Conservation (phyloP, 306 rosid species). For the Lupinus albus region DNA sequence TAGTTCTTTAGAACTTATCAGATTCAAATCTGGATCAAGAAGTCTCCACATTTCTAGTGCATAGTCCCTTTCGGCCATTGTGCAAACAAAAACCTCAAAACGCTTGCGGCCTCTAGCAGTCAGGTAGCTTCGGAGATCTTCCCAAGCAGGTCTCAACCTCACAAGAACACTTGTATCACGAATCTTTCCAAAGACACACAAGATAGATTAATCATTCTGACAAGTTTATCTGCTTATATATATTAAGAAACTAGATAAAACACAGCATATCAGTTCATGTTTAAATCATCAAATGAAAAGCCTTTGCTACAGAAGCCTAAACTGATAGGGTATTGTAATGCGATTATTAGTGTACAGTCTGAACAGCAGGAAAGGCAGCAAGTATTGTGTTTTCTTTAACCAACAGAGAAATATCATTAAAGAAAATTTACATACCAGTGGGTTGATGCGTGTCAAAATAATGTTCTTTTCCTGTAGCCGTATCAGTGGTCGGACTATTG, state of each 20-base stretch:
- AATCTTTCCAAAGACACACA: conserved; percentile 53
- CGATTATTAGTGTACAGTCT: not conserved
- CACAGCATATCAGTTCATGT: not conserved
- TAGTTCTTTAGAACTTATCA: conserved; percentile 82
- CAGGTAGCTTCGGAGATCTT: conserved; percentile 95
- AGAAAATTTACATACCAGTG: conserved; percentile 62
- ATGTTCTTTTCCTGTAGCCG: conserved; percentile 85
- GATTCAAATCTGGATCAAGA: conserved; percentile 96
- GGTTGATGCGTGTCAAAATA: conserved; percentile 95
- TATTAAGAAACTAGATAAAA: not conserved
- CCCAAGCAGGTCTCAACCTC: conserved; percentile 99
- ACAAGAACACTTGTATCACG: conserved; percentile 99
- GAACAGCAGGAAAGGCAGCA: not conserved
- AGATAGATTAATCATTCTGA: conserved; percentile 12
- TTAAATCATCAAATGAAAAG: conserved; percentile 3
- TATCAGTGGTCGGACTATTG: conserved; percentile 81
- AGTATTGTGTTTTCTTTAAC: not conserved
- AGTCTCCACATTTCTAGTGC: conserved; percentile 99
- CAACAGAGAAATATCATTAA: not conserved
- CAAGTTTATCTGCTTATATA: not conserved
- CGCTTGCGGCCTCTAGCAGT: conserved; percentile 99
- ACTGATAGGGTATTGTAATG: not conserved
- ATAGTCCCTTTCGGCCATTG: conserved; percentile 99
- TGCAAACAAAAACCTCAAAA: conserved; percentile 98
- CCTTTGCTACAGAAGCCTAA: not conserved